Base-by-base conservation (phyloP, 139 green algal genomes). In the Coccomyxa sp. region DNA sequence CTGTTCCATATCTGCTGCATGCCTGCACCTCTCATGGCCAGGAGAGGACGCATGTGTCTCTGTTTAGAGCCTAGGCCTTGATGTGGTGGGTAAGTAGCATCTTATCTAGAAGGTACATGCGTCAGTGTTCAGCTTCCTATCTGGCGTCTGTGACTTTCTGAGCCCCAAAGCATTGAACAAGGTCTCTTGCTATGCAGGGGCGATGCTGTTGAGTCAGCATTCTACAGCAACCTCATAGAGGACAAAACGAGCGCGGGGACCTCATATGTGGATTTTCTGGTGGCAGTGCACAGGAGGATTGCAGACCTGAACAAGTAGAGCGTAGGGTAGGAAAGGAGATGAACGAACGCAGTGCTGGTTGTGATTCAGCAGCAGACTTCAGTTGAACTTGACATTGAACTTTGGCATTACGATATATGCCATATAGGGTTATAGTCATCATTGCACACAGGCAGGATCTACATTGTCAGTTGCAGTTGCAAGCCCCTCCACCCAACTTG, bases 191-290 rank as follows among this genome's bases (percentile, higher is more conserved):
- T 34, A n/a, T 54, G 75, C 27, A 73, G 82, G 50, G 86, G 87
- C 1, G 83, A 92, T 40, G 70, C 86, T 16, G 39, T 82, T 6
- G 92, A 95, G 80, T 64, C 77, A 14, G 71, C 81, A 3, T 97
- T 97, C 81, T 87, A 90, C 40, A 76, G 81, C 33, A 38, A 81
- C 34, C 83, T 98, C 79, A 83, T 95, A n/a, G 94, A 98, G 82
- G 94, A 98, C 79, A 78, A 87, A 12, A 84, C 74, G 16, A 50
- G 73, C n/a, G 87, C 80, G 3, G 92, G 92, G 31, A 89, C 89
- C 83, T 89, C 77, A 68, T 98, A 98, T 77, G 91, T 97, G 39
- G 94, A 98, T 82, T 96, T 89, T 79, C 82, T 98, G 50, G 97
- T 94, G 88, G 87, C 89, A 44, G 84, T 98, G 44, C 93, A 98